Evolutionary conservation across 371 early-diverging fungal genomes (phyloP).

Genomic region (Haplosporangium sp.): DNA sequence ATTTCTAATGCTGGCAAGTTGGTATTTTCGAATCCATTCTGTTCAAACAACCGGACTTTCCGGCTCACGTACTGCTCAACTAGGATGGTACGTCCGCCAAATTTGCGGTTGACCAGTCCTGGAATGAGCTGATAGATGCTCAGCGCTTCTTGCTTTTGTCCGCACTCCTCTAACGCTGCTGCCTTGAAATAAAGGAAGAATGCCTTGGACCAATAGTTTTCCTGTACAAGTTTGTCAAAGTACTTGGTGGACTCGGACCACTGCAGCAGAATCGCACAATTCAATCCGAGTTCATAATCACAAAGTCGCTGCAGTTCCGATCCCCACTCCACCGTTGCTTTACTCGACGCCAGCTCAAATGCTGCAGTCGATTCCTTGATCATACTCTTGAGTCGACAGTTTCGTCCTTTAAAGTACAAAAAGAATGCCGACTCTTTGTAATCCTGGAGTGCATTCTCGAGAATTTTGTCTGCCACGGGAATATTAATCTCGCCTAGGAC

Average conservation of each 20-base stretch:
- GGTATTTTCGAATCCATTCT: slow-evolving; percentile 67
- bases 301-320: slow-evolving; percentile 66
- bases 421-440: slow-evolving; percentile 72
- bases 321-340: slow-evolving; percentile 65
- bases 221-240: slow-evolving; percentile 62
- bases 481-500: slow-evolving; percentile 44
- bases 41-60: slow-evolving; percentile 64
- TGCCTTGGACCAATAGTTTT: slow-evolving; percentile 71
- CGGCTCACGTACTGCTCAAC: slow-evolving; percentile 67
- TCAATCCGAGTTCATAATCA: slow-evolving; percentile 72
- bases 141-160: slow-evolving; percentile 63
- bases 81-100: slow-evolving; percentile 65
- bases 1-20: slow-evolving; percentile 67
- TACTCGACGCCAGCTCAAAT: slow-evolving; percentile 62
- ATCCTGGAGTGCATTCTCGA: slow-evolving; percentile 63
- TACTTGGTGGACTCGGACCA: slow-evolving; percentile 62
- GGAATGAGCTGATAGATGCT: slow-evolving; percentile 63
- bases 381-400: slow-evolving; percentile 62
- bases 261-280: slow-evolving; percentile 62
- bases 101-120: slow-evolving; percentile 60
- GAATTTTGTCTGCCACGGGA: slow-evolving; percentile 65
- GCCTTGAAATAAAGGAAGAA: slow-evolving; percentile 71
- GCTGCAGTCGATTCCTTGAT: slow-evolving; percentile 66
- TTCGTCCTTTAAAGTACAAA: slow-evolving; percentile 67
- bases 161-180: slow-evolving; percentile 64